These are phyloP conservation scores for Cryphonectria naterciae DNA, from an alignment of 2,329 filamentous ascomycete genomes.

Conservation along the genomic window DNA sequence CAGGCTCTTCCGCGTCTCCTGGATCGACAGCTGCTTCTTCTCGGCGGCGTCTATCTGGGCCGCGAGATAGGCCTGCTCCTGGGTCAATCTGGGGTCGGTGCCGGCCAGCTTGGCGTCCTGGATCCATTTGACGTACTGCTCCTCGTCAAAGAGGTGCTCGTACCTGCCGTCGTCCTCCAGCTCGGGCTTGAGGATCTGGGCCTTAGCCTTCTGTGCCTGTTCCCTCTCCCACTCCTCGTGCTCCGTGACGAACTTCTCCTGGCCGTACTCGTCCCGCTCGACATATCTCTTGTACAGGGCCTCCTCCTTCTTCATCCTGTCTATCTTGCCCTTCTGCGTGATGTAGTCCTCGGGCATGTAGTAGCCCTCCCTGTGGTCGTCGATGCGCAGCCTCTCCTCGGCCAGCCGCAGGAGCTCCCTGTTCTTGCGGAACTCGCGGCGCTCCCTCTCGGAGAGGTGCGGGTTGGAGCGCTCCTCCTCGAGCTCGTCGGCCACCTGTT, in stretches of 20 bases:
- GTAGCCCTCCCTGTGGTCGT: conserved; percentile 92
- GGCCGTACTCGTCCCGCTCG: conserved; percentile 82
- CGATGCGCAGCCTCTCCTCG: conserved; percentile 83
- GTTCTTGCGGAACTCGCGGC: conserved; percentile 87
- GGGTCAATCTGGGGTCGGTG: conserved; percentile 71
- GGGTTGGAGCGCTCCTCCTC: conserved; percentile 79
- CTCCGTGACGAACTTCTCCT: conserved; percentile 89
- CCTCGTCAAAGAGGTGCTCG: conserved; percentile 89
- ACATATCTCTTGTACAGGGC: conserved; percentile 90
- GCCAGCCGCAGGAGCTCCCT: conserved; percentile 79
- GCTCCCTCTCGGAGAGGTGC: conserved; percentile 75
- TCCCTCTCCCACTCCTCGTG: conserved; percentile 96
- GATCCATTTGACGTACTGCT: conserved; percentile 80
- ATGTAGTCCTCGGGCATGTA: conserved; percentile 94
- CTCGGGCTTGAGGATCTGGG: conserved; percentile 77
- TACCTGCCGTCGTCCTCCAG: conserved; percentile 82
- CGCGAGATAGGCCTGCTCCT: conserved; percentile 78
- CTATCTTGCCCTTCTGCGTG: conserved; percentile 88
- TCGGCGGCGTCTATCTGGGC: conserved; percentile 87
- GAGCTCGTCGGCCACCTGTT: conserved; percentile 88
- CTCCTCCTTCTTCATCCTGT: conserved; percentile 84
- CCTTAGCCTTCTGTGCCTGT: conserved; percentile 84
- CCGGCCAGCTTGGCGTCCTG: conserved; percentile 63
- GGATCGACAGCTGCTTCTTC: conserved; percentile 83
- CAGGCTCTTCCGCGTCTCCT: conserved; percentile 87